Base-by-base conservation (phyloP, 176 grass and related monocot genomes). In the Cymbopogon citratus region DNA sequence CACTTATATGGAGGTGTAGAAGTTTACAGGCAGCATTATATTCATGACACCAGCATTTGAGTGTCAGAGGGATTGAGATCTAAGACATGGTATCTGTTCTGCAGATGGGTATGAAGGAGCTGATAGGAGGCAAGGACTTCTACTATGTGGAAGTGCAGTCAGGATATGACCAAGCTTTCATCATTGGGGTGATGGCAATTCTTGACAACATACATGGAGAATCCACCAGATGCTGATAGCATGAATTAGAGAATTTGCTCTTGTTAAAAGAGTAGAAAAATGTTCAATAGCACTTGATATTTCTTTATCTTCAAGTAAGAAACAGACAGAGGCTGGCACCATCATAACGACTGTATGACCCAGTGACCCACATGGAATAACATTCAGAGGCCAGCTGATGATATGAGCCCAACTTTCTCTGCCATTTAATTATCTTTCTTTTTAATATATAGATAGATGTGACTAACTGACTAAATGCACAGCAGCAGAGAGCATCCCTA, bases 151-250 rank as follows among this genome's bases (percentile, higher is more conserved):
- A 69, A 79, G 80, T 95, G 63, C 89, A 95, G 10, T 79, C 92
- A 28, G 92, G 96, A 62, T 85, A 75, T 49, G 96, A 98, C 83
- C 92, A 93, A 64, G 96, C 91, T 26, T 98, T 98, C 84, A 87
- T 95, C 57, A 85, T 93, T 69, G 96, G 85, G 7, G 85, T 91
- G 74, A 87, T 93, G 77, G 96, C 90, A 60, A 74, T 95, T 73
- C 96, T 98, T 77, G 96, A 98, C 69, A 95, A 95, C 78, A 95
- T 95, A 36, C 66, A 93, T 63, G 91, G 90, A 64, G 96, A 98
- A 88, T 98, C 96, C 9, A 98, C 96, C 41, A 93, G 85, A 81
- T 98, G 96, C 72, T 93, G 79, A 73, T 34, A 78, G 65, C 16
- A 78, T 66, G 21, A 31, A 82, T 63, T 14, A 63, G 38, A 56